Conservation (phyloP, 345 rosid species). For the Hevea brasiliensis region DNA sequence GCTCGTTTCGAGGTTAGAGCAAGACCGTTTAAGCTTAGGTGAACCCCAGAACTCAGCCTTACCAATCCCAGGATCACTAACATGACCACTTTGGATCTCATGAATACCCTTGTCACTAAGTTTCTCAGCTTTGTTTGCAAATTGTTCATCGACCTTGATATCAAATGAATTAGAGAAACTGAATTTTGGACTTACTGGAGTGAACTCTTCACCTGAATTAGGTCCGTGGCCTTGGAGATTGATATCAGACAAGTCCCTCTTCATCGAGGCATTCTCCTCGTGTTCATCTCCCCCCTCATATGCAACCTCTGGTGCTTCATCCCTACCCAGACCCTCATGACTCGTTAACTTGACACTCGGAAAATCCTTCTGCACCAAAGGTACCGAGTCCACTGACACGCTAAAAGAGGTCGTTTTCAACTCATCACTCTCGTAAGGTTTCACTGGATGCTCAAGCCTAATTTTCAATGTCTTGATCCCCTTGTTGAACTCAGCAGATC, state of each 20-base stretch:
- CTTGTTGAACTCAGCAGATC: conserved; percentile 24
- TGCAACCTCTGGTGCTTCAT: conserved; percentile 46
- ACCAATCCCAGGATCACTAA: conserved; percentile 79
- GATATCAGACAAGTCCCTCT: conserved; percentile 53
- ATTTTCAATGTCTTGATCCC: conserved; percentile 45
- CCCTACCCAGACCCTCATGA: conserved; percentile 32
- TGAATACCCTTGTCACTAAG: conserved; percentile 27
- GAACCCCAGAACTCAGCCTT: conserved; percentile 59
- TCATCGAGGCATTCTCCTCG: conserved; percentile 57
- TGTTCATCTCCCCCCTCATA: conserved; percentile 81
- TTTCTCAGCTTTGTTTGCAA: conserved; percentile 18
- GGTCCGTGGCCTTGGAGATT: conserved; percentile 44
- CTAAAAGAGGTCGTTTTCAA: conserved; percentile 36
- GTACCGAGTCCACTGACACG: conserved; percentile 21
- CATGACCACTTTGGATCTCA: conserved; percentile 52
- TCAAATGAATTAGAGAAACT: conserved; percentile 27
- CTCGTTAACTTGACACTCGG: conserved; percentile 30
- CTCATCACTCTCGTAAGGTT: conserved; percentile 51
- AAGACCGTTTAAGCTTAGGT: conserved; percentile 73
- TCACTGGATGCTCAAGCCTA: conserved; percentile 49
- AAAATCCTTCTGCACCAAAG: conserved; percentile 25
- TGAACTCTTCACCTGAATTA: conserved; percentile 27
- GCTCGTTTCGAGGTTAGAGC: conserved; percentile 67
- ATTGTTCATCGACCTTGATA: conserved; percentile 18
- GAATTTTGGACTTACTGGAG: conserved; percentile 17